These are phyloP conservation scores for Linanthus parryae DNA, from an alignment of 148 eudicot species.

Conservation along the genomic window DNA sequence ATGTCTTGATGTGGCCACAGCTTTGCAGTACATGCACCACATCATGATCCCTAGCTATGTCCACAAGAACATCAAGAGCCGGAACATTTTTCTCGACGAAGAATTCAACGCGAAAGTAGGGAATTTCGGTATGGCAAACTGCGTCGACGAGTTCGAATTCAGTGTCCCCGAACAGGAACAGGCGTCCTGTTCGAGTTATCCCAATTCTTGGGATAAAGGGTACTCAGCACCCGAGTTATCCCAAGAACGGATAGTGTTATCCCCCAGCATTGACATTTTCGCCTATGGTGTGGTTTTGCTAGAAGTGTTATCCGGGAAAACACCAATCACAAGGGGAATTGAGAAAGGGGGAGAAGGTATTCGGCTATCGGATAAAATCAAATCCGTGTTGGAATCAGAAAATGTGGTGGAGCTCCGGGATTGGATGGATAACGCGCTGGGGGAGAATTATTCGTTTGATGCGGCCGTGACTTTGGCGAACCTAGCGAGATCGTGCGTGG, in stretches of 20 bases:
- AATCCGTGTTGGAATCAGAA: slow-evolving; percentile 41
- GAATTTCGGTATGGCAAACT: slow-evolving; percentile 57
- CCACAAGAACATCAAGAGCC: slow-evolving; percentile 54
- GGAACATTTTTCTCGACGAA: slow-evolving; percentile 74
- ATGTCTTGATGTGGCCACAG: slow-evolving; percentile 72
- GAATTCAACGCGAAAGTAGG: slow-evolving; percentile 82
- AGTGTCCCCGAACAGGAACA: slow-evolving; percentile 12
- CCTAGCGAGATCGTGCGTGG: slow-evolving; percentile 65
- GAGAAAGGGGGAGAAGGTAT: slow-evolving; percentile 21
- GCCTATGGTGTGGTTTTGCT: slow-evolving; percentile 75
- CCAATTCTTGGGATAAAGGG: slow-evolving; percentile 65
- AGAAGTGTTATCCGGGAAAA: slow-evolving; percentile 67
- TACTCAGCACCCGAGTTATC: slow-evolving; percentile 74
- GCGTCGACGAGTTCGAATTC: slow-evolving; percentile 14
- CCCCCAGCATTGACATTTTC: slow-evolving; percentile 48
- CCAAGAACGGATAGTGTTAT: slow-evolving; percentile 19
- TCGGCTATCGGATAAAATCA: slow-evolving; percentile 31
- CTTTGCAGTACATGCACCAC: slow-evolving; percentile 78
- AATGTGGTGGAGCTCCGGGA: slow-evolving; percentile 44
- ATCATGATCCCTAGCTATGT: slow-evolving; percentile 60
- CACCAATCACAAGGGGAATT: slow-evolving; percentile 35
- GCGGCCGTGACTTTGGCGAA: slow-evolving; percentile 52
- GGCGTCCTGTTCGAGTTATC: slow-evolving; percentile 15
- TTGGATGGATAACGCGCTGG: slow-evolving; percentile 72
- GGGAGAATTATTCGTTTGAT: slow-evolving; percentile 64